Evolutionary conservation across 306 rosid genomes (phyloP).

Genomic region (Castanea mollissima): DNA sequence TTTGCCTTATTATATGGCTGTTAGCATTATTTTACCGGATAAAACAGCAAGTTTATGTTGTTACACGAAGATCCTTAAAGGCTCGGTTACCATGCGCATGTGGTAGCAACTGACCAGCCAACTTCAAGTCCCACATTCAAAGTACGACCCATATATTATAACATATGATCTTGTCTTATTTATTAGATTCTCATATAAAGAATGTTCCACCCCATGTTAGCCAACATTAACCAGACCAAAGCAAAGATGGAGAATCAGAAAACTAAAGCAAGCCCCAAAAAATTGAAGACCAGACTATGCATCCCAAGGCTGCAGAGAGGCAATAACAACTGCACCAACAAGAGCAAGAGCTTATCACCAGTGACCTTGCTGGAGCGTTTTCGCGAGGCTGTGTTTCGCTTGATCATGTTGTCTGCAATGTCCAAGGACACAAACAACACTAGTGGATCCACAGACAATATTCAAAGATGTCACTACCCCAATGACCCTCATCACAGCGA

Average conservation of each 20-base stretch:
- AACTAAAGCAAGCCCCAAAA: conserved; percentile 15
- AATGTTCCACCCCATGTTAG: background rate
- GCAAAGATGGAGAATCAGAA: conserved; percentile 2
- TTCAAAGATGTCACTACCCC: conserved; percentile 20
- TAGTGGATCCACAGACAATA: conserved; percentile 11
- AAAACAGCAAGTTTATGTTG: background rate
- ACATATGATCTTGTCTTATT: conserved; percentile 11
- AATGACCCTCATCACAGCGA: conserved; percentile 61
- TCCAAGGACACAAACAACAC: conserved; percentile 41
- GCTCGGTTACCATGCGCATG: background rate
- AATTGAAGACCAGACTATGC: conserved; percentile 56
- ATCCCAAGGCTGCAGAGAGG: conserved; percentile 47
- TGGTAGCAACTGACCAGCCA: conserved; percentile 5
- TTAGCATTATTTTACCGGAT: background rate
- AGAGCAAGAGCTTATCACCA: conserved; percentile 43
- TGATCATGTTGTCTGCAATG: conserved; percentile 78
- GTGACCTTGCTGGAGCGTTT: conserved; percentile 73
- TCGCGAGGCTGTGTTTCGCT: conserved; percentile 77
- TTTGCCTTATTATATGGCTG: background rate
- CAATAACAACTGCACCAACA: conserved; percentile 23
- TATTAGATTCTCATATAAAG: conserved; percentile 33
- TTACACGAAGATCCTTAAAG: background rate
- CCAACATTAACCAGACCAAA: conserved; percentile 5
- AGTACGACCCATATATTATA: background rate
- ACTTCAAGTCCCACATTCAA: background rate